Base-by-base conservation (phyloP, 805 yeast genomes). In the Henningerozyma blattae region DNA sequence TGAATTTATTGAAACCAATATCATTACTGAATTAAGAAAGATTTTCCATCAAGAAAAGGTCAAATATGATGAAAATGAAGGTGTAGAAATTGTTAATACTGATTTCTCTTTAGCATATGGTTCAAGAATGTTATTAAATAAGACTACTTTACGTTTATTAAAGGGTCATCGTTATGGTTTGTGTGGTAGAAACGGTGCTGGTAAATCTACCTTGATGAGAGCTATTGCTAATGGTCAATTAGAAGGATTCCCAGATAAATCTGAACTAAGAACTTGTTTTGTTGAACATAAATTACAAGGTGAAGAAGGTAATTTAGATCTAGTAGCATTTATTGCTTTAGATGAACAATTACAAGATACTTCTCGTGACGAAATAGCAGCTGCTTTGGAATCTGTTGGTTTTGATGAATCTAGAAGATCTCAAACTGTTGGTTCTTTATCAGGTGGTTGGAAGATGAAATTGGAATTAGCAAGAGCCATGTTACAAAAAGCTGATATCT, bases 391-490 rank as follows among this genome's bases (percentile, higher is more conserved):
- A 30, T 74, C 73, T 33, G 97, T 89, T 58, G 97, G 97, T 2
- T 89, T 89, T 59, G 78, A 91, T 45, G 91, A 80, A 36, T 89
- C 78, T 54, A 77, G 95, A 65, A 73, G 94, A 57, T 71, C 72
- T 20, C 96, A 87, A 63, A 72, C 83, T 31, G 95, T 91, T 37
- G 95, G 95, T 27, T 83, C 96, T 2, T 67, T 89, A 39, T 84
- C 95, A 29, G 98, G 98, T 61, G 98, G 98, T 60, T 89, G 98
- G 98, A 91, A 91, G 64, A 89, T 89, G 98, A 89, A 89, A 65
- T 72, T 89, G 47, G 97, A 87, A 63, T 69, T 89, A 52, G 98
- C 97, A n/a, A 79, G 96, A 65, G 98, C 97, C 25, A 87, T 89
- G 95, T 68, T 89, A 47, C 83, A 86, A 85, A 85, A 78, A 61